Base-by-base conservation (phyloP, 306 rosid species). In the Prunus salicina region DNA sequence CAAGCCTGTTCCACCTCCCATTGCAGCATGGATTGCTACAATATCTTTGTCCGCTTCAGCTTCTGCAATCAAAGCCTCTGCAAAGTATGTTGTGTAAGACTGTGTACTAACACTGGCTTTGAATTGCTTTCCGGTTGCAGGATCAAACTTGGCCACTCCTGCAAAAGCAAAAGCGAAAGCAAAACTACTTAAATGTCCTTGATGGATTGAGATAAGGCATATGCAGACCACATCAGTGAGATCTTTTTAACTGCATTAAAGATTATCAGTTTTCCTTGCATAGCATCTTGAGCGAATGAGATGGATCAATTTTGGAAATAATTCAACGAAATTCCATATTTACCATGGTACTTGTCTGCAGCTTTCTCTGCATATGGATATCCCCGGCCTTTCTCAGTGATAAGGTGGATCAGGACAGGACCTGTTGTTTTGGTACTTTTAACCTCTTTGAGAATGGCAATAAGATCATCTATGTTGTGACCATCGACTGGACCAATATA, bases 1-100 rank as follows among this genome's bases (percentile, higher is more conserved):
- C 91, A 96, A 53, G 79, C 98, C 98, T n/a, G 99, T 96, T 79
- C 99, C 99, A 57, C 98, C 98, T 79, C 99, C 98, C 99, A 96
- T 96, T 15, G 99, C 99, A 71, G 99, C 99, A 76, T 96, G 99
- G 87, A 96, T 96, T 47, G 87, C 99, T 22, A 96, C 85, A 47
- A 96, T 78, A 79, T 87, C 82, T 84, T 91, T 89, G 87, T 96
- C 98, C 1, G 69, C 87, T 81, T 92, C 95, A 12, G 99, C 99
- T 88, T 96, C 98, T 38, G 99, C 97, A 63, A 92, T 82, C 88
- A 96, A 86, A 80, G 99, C 98, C 91, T 96, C 98, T 2, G 99
- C 98, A 38, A 92, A 96, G 82, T 89, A 91, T 64, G 97, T 96
- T 4, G 99, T 92, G 86, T 89, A 96, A 22, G 99, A 84, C 84